Conservation (phyloP, 805 yeast species). For the Danielozyma ontarioensis region DNA sequence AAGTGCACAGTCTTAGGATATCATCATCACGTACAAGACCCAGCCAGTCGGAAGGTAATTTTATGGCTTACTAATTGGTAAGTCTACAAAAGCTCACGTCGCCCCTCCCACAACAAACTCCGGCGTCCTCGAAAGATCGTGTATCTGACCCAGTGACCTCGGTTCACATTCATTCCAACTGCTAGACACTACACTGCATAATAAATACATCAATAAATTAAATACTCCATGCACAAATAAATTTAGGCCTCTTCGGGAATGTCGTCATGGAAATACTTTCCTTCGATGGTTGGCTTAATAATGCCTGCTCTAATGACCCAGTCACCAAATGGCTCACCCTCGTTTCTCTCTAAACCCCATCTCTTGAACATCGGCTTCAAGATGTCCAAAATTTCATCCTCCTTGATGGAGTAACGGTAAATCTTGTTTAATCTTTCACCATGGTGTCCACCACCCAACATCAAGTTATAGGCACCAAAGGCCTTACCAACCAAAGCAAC, state of each 20-base stretch:
- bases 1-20: constrained; percentile 7
- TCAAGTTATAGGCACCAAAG: constrained; percentile 82
- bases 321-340: constrained; percentile 94
- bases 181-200: no score
- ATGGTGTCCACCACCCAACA: constrained; percentile 94
- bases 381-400: constrained; percentile 75
- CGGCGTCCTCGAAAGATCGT: neutral
- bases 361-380: constrained; percentile 85
- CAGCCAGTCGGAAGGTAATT: constrained; percentile 14
- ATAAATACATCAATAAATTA: neutral
- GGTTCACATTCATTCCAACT: no score
- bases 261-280: constrained; percentile 92
- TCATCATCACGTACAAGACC: constrained; percentile 1
- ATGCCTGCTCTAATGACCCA: constrained; percentile 83
- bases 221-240: constrained; percentile 1
- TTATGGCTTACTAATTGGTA: constrained; percentile 1
- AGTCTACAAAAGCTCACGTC: neutral
- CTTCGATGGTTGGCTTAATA: constrained; percentile 83
- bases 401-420: constrained; percentile 81
- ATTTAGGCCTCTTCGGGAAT: constrained; percentile 67
- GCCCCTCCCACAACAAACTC: neutral
- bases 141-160: neutral
- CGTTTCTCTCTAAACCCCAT: constrained; percentile 88
- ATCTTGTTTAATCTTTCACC: constrained; percentile 92
- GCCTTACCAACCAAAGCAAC: constrained; percentile 95